Evolutionary conservation across 2,329 filamentous ascomycete genomes (phyloP).

Genomic region (Escovopsis sp.): DNA sequence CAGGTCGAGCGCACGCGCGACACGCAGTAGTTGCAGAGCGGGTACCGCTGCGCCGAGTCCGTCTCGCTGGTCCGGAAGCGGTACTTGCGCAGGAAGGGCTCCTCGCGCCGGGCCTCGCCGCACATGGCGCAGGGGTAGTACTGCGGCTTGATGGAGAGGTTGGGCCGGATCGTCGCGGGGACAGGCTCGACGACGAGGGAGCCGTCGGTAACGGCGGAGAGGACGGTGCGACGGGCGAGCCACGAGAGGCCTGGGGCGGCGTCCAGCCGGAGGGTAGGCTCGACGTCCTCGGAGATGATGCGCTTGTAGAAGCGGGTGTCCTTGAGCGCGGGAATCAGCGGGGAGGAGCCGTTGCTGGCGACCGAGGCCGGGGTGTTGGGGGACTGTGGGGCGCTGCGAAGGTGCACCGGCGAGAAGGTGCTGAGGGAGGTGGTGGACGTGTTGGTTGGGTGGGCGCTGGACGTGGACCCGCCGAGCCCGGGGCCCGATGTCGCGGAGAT

Average conservation of each 20-base stretch:
- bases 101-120: conserved; percentile 62
- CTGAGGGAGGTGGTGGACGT: conserved; percentile 45
- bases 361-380: conserved; percentile 42
- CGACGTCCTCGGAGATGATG: conserved; percentile 75
- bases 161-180: conserved; percentile 39
- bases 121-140: conserved; percentile 69
- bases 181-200: conserved; percentile 82
- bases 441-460: conserved; percentile 36
- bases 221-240: conserved; percentile 73
- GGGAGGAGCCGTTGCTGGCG: conserved; percentile 27
- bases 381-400: conserved; percentile 39
- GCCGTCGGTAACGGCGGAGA: conserved; percentile 71
- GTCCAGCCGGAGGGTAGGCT: conserved; percentile 83
- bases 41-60: conserved; percentile 75
- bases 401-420: conserved; percentile 27
- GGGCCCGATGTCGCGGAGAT: conserved; percentile 53
- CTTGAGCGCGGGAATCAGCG: conserved; percentile 49
- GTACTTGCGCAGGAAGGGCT: conserved; percentile 61
- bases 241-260: conserved; percentile 82
- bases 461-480: conserved; percentile 29
- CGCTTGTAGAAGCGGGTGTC: conserved; percentile 93
- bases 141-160: conserved; percentile 34
- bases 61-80: conserved; percentile 80
- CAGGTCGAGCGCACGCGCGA: conserved; percentile 72
- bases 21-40: conserved; percentile 79